Base-by-base conservation (phyloP, 2,329 filamentous ascomycete genomes). In the Alternaria consortialis region DNA sequence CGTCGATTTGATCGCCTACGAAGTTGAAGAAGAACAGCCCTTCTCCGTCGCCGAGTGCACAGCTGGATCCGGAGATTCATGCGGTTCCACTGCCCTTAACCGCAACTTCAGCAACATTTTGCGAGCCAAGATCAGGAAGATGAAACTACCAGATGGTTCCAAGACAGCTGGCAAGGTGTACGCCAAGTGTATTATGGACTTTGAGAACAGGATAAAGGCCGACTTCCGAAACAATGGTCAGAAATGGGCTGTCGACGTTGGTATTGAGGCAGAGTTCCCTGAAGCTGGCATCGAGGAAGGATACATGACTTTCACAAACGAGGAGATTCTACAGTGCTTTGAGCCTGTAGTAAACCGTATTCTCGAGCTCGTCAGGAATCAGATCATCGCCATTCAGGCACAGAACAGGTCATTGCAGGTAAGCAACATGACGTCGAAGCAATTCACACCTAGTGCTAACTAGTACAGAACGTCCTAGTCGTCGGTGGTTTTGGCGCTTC, bases 171-270 rank as follows among this genome's bases (percentile, higher is more conserved):
- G 94, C 43, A 93, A 94, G 80, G 95, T 99, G 56, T 98, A 98
- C 80, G 94, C 94, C 69, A 98, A 98, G 84, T 98, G 94, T 80
- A 98, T 99, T 81, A 98, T 98, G 94, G 95, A 99, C 81, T 99
- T 99, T 74, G 95, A 99, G 84, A 98, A 98, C 87, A 87, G 95
- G 79, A 97, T 99, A 87, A 99, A 99, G 86, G 95, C 95, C 51
- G 95, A 98, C 80, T 99, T 99, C 90, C 89, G 95, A 67, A 98
- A 98, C 84, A 98, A 97, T 80, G 94, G 94, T 51, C 94, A 98
- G 81, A 98, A 98, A 80, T 98, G 95, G 95, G 95, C 95, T 44
- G 94, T 98, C 20, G 95, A 99, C 77, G 95, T 99, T 51, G 95
- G 95, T 76, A 98, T 99, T 74, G 95, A 99, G 84, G 93, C 94